phyloP scores from a whole-genome alignment of 164 flowering plant genomes.

The Liriodendron chinense region DNA sequence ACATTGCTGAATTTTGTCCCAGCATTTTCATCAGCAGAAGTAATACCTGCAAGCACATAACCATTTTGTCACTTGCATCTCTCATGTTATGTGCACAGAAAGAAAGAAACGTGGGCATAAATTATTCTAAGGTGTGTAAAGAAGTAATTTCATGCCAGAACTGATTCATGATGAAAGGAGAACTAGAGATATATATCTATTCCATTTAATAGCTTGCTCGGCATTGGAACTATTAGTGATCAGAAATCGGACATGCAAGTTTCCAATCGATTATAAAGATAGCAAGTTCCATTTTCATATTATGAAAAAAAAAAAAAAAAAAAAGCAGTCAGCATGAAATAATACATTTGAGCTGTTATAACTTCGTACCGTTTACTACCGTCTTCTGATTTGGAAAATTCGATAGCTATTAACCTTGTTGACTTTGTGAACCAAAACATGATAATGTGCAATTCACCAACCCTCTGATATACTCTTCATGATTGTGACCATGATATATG shows the following conservation, averaged over 20 bases:
- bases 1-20: constrained; percentile 6
- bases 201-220: neutral
- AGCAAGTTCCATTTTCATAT: no score
- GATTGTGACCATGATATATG: constrained; percentile 17
- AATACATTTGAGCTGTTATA: neutral
- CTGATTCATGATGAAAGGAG: neutral
- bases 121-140: neutral
- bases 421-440: constrained; percentile 14
- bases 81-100: neutral
- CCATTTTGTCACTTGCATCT: neutral
- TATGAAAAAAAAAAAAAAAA: no score
- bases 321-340: no score
- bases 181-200: neutral
- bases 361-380: neutral
- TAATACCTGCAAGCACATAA: constrained; percentile 15
- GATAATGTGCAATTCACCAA: constrained; percentile 13
- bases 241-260: neutral
- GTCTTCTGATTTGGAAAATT: neutral
- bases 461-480: constrained; percentile 8
- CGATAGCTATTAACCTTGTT: constrained; percentile 21
- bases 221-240: neutral
- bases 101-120: neutral
- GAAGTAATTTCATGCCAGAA: neutral
- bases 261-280: neutral
- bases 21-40: constrained; percentile 17